These are phyloP conservation scores for Peronospora destructor DNA, from an alignment of 352 stramenopile genomes.

Conservation along the genomic window DNA sequence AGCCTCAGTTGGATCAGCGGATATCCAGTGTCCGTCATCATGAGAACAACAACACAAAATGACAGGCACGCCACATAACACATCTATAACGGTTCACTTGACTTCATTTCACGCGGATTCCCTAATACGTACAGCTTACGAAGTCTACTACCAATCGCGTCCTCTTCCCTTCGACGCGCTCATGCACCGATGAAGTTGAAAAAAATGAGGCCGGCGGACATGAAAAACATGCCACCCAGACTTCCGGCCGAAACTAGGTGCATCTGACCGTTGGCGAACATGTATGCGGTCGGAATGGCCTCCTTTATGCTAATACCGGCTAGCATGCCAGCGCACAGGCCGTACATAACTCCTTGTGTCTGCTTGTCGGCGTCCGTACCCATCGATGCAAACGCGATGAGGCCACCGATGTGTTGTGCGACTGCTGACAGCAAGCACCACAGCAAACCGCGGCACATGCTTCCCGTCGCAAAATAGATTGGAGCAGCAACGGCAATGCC, in stretches of 20 bases:
- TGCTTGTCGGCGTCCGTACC: slow-evolving; percentile 43
- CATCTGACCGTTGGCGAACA: slow-evolving; percentile 75
- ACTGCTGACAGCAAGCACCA: slow-evolving; percentile 88
- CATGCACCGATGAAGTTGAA: slow-evolving; percentile 66
- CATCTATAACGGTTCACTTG: too few relatives aligned
- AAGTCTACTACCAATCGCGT: not conserved
- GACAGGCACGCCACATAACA: too few relatives aligned
- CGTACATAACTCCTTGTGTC: slow-evolving; percentile 88
- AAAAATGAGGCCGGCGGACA: slow-evolving; percentile 82
- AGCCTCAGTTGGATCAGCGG: too few relatives aligned
- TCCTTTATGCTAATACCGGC: slow-evolving; percentile 86
- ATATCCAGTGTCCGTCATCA: too few relatives aligned
- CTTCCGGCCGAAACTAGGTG: slow-evolving; percentile 75
- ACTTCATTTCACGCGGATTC: too few relatives aligned
- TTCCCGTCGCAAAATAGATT: slow-evolving; percentile 95
- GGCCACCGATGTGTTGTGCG: slow-evolving; percentile 86
- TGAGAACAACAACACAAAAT: too few relatives aligned
- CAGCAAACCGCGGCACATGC: slow-evolving; percentile 85
- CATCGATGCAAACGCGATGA: slow-evolving; percentile 58
- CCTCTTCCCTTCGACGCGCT: not conserved
- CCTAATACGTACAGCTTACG: too few relatives aligned
- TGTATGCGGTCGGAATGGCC: slow-evolving; percentile 86
- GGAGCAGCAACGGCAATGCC: slow-evolving; percentile 92
- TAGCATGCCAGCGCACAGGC: slow-evolving; percentile 92
- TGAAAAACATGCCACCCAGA: slow-evolving; percentile 78